Conservation (phyloP, 805 yeast genomes). For the Candida ovalis region DNA sequence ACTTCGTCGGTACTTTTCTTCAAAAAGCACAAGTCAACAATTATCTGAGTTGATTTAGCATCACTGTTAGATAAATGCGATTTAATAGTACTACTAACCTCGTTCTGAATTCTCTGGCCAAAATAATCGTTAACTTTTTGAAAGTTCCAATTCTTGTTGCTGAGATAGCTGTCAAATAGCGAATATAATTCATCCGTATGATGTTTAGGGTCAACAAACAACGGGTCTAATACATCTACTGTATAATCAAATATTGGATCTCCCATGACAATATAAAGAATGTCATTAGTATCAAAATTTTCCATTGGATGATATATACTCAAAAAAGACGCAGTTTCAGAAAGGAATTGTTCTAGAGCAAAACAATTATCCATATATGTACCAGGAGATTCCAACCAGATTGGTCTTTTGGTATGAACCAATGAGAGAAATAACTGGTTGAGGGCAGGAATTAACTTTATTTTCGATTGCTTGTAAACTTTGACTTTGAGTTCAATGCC, state of each 20-base stretch:
- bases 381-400: background rate
- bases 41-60: background rate
- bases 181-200: background rate
- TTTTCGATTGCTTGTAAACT: background rate
- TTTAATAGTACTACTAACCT: background rate
- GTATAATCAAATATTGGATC: background rate
- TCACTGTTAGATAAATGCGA: background rate
- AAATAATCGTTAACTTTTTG: background rate
- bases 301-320: background rate
- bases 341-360: background rate
- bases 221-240: background rate
- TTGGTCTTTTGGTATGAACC: background rate
- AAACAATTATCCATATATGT: background rate
- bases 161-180: background rate
- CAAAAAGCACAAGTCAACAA: conserved; percentile 1
- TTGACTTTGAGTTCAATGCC: background rate
- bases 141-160: background rate
- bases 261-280: background rate
- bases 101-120: background rate
- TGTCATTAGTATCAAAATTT: background rate
- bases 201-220: background rate
- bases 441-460: background rate
- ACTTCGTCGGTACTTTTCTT: conserved; percentile 1
- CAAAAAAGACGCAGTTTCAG: background rate
- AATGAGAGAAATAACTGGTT: background rate